phyloP scores from a whole-genome alignment of 768 basidiomycete genomes.

The Glaciozyma antarctica region DNA sequence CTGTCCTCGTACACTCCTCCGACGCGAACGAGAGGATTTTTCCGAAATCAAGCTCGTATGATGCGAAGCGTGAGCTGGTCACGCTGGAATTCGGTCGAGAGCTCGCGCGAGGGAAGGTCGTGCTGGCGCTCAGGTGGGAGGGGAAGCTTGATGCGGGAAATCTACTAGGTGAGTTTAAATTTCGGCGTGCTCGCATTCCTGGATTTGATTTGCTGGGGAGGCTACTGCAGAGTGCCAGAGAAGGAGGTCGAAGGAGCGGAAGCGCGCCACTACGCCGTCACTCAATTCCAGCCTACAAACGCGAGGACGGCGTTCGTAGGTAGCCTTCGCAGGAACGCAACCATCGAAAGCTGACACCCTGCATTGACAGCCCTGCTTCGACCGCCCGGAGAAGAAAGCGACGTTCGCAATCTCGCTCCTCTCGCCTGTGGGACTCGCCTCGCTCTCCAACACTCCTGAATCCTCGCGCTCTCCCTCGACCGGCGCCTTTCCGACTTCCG shows the following conservation, averaged over 20 bases:
- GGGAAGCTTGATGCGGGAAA: slow-evolving; percentile 1
- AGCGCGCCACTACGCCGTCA: slow-evolving; percentile 9
- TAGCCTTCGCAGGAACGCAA: not conserved
- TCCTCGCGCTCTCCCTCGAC: slow-evolving; percentile 47
- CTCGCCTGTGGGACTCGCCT: slow-evolving; percentile 63
- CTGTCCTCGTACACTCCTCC: not conserved
- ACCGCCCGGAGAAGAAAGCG: slow-evolving; percentile 83
- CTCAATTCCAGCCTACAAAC: slow-evolving; percentile 15
- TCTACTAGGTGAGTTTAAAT: slow-evolving; percentile 6
- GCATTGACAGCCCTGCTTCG: slow-evolving; percentile 60
- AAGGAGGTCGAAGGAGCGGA: not conserved
- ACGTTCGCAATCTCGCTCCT: slow-evolving; percentile 48
- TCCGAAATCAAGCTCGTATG: not conserved
- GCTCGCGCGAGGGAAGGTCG: not conserved
- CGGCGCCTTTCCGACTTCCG: slow-evolving; percentile 21
- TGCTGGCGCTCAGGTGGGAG: slow-evolving; percentile 9
- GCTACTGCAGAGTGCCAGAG: slow-evolving; percentile 13
- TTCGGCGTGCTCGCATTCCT: too few species aligned
- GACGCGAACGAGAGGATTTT: not conserved
- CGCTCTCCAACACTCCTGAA: slow-evolving; percentile 84
- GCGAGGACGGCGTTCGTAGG: slow-evolving; percentile 21
- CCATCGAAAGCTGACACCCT: not conserved
- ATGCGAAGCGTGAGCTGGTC: not conserved
- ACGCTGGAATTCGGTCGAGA: not conserved
- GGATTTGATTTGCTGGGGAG: not conserved